Conservation (phyloP, 2,329 filamentous ascomycete species). For the Teratosphaeria viscida region DNA sequence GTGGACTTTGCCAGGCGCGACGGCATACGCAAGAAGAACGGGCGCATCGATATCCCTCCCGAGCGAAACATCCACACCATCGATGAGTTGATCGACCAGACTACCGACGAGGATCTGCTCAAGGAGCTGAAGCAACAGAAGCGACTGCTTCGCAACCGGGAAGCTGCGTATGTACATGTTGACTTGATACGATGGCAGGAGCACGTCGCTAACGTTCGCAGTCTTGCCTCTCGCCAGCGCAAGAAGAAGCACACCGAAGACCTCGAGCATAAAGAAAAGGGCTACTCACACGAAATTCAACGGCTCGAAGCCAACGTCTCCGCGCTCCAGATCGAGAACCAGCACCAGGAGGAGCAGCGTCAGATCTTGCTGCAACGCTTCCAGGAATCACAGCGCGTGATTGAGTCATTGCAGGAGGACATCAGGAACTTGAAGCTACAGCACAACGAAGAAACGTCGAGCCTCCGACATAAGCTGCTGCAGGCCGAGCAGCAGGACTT, state of each 20-base stretch:
- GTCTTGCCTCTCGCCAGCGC: constrained; percentile 84
- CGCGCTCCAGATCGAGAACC: constrained; percentile 49
- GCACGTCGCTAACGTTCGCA: constrained; percentile 3
- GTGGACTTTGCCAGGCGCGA: constrained; percentile 52
- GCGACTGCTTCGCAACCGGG: constrained; percentile 83
- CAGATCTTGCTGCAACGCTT: constrained; percentile 54
- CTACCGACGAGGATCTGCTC: constrained; percentile 82
- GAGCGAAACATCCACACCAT: constrained; percentile 92
- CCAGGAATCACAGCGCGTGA: constrained; percentile 62
- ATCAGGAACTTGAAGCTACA: constrained; percentile 83
- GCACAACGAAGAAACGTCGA: constrained; percentile 82
- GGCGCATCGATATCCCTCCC: constrained; percentile 89
- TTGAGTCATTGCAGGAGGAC: constrained; percentile 68
- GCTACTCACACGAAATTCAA: constrained; percentile 64
- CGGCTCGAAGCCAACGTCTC: constrained; percentile 69
- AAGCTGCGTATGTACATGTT: constrained; percentile 65
- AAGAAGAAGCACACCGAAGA: constrained; percentile 98
- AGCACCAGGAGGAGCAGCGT: constrained; percentile 20
- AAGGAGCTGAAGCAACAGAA: constrained; percentile 99
- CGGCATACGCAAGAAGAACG: constrained; percentile 94
- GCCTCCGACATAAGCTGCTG: constrained; percentile 84
- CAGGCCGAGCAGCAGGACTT: constrained; percentile 44
- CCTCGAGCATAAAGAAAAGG: constrained; percentile 93
- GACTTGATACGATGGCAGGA: not conserved
- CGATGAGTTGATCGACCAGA: constrained; percentile 80